These are phyloP conservation scores for Arabidopsis lyrata DNA, from an alignment of 441 rosid genomes.

Conservation along the genomic window DNA sequence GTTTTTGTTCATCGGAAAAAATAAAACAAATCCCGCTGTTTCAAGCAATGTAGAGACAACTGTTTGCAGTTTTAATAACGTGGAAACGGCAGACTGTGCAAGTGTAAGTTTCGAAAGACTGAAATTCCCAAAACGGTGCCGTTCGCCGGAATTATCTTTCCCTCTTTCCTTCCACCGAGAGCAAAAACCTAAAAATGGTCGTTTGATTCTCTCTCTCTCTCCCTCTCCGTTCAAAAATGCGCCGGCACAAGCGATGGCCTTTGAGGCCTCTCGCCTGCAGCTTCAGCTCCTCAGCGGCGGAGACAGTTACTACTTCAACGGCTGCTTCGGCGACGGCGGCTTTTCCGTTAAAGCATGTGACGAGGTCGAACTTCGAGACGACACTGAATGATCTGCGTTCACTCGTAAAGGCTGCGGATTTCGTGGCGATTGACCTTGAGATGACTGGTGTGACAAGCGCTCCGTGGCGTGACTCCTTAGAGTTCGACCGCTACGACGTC, in stretches of 20 bases:
- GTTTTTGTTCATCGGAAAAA: background rate
- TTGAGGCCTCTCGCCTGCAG: slow-evolving; percentile 50
- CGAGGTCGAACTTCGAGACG: slow-evolving; percentile 74
- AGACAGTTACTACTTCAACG: slow-evolving; percentile 18
- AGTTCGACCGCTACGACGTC: slow-evolving; percentile 78
- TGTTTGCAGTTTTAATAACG: slow-evolving; percentile 26
- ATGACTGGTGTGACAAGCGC: slow-evolving; percentile 91
- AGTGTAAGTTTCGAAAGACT: background rate
- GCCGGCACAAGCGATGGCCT: slow-evolving; percentile 49
- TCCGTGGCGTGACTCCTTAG: slow-evolving; percentile 87
- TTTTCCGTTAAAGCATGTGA: slow-evolving; percentile 80
- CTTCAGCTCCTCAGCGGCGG: slow-evolving; percentile 34
- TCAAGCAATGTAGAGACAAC: slow-evolving; percentile 6
- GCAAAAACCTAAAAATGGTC: slow-evolving; percentile 37
- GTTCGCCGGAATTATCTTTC: slow-evolving; percentile 6
- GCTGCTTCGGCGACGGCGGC: slow-evolving; percentile 40
- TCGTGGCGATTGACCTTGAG: slow-evolving; percentile 89
- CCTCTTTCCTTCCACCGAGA: slow-evolving; percentile 15
- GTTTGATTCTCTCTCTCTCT: slow-evolving; percentile 26
- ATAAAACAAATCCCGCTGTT: slow-evolving; percentile 21
- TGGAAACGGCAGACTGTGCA: slow-evolving; percentile 35
- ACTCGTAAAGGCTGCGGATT: slow-evolving; percentile 78
- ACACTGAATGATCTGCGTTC: slow-evolving; percentile 59
- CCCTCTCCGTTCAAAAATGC: slow-evolving; percentile 47
- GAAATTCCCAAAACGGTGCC: background rate